Conservation (phyloP, 345 rosid species). For the Populus simonii region DNA sequence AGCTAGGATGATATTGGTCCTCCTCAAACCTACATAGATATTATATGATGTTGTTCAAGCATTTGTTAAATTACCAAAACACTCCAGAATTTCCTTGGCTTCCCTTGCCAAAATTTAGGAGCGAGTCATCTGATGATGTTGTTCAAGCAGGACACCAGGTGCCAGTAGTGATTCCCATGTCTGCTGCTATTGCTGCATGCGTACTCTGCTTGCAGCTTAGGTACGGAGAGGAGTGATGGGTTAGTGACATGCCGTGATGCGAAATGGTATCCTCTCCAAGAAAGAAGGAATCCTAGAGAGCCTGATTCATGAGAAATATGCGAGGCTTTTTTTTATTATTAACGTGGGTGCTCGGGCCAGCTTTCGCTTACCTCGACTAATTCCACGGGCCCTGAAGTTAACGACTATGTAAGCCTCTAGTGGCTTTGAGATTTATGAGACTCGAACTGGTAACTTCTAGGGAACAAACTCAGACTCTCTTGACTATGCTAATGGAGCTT, state of each 20-base stretch:
- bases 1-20: too few species aligned
- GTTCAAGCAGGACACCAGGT: slow-evolving; percentile 41
- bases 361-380: too few species aligned
- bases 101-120: slow-evolving; percentile 39
- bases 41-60: too few species aligned
- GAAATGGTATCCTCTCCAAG: slow-evolving; percentile 61
- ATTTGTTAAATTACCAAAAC: too few species aligned
- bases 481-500: slow-evolving; percentile 53
- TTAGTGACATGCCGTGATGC: slow-evolving; percentile 62
- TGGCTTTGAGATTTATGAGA: fast-evolving
- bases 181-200: slow-evolving; percentile 57
- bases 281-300: slow-evolving; percentile 35
- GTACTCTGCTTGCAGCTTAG: slow-evolving; percentile 66
- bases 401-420: fast-evolving
- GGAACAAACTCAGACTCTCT: slow-evolving; percentile 20
- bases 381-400: fast-evolving
- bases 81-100: slow-evolving; percentile 54
- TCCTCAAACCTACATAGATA: too few species aligned
- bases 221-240: slow-evolving; percentile 69
- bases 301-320: slow-evolving; percentile 62
- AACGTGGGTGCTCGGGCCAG: too few species aligned
- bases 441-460: fast-evolving
- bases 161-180: slow-evolving; percentile 52
- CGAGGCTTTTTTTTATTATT: slow-evolving; percentile 8
- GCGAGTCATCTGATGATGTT: slow-evolving; percentile 20